A percentile compares a stretch with the other conserved stretches of the same genome.
phyloP scores from a whole-genome alignment of 495 filamentous ascomycete genomes.

The Rusavskia elegans region DNA sequence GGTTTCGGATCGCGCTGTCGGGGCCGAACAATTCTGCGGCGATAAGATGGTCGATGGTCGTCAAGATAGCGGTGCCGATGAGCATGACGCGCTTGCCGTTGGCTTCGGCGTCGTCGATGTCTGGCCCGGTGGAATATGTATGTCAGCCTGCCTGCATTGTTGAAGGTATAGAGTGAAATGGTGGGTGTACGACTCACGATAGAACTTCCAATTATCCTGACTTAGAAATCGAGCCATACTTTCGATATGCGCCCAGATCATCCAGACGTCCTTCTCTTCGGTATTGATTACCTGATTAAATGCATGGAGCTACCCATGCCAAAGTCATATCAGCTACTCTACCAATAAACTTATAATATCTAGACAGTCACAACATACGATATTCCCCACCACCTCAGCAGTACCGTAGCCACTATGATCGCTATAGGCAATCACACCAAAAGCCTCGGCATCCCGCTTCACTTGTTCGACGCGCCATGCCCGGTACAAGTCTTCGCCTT shows the following conservation, averaged over 20 bases:
- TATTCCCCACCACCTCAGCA: slow-evolving; percentile 25
- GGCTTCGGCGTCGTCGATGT: slow-evolving; percentile 13
- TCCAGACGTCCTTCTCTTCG: slow-evolving; percentile 7
- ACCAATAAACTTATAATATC: no score
- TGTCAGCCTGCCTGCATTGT: neutral
- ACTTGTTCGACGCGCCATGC: neutral
- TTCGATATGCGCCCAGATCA: slow-evolving; percentile 20
- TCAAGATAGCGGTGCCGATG: slow-evolving; percentile 18
- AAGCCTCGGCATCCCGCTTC: slow-evolving; percentile 13
- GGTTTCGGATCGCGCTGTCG: slow-evolving; percentile 17
- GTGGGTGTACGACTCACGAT: neutral
- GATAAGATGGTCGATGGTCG: slow-evolving; percentile 18
- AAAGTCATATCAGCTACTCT: no score
- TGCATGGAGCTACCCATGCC: neutral
- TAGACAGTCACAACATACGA: slow-evolving; percentile 2
- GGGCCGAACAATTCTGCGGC: slow-evolving; percentile 13
- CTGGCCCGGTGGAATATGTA: neutral
- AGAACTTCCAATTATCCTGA: neutral
- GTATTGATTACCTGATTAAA: slow-evolving; percentile 4
- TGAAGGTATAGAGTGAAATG: no score
- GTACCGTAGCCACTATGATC: slow-evolving; percentile 23
- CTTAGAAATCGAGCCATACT: slow-evolving; percentile 13
- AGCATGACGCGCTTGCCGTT: slow-evolving; percentile 7
- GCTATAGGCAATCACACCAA: slow-evolving; percentile 24
- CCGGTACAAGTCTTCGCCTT: slow-evolving; percentile 13